Conservation (phyloP, 306 rosid genomes). For the Arachis stenosperma region DNA sequence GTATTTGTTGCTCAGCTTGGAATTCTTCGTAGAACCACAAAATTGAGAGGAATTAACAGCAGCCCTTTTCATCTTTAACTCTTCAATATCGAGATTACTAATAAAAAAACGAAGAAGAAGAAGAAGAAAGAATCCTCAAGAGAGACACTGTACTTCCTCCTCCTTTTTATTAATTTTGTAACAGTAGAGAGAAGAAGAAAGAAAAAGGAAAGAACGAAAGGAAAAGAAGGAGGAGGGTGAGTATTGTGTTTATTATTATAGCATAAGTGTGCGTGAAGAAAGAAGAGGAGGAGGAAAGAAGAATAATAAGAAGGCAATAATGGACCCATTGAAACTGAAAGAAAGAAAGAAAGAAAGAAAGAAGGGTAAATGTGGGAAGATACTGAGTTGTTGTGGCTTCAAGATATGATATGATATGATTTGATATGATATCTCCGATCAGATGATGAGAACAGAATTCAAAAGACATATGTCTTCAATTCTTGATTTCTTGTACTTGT, state of each 20-base stretch:
- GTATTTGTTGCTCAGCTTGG: constrained; percentile 25
- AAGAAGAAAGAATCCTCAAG: neutral
- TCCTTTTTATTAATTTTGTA: neutral
- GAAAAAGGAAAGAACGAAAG: neutral
- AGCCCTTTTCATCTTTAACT: constrained; percentile 48
- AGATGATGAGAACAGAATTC: constrained; percentile 31
- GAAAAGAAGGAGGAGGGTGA: neutral
- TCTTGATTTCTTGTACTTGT: too few species aligned
- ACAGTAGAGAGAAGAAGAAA: neutral
- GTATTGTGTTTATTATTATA: neutral
- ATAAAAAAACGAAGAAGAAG: too few species aligned
- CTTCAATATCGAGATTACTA: neutral
- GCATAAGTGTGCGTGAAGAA: neutral
- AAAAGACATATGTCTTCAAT: neutral
- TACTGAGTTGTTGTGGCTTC: constrained; percentile 37
- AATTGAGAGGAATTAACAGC: constrained; percentile 33
- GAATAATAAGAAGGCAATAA: constrained; percentile 36
- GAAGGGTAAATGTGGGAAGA: constrained; percentile 54
- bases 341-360: constrained; percentile 45
- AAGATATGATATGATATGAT: neutral
- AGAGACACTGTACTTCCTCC: neutral
- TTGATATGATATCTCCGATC: neutral
- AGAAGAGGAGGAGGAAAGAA: neutral
- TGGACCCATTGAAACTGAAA: constrained; percentile 43
- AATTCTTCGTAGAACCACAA: constrained; percentile 16